These are phyloP conservation scores for Mycena maculata DNA, from an alignment of 768 basidiomycete genomes.

Conservation along the genomic window DNA sequence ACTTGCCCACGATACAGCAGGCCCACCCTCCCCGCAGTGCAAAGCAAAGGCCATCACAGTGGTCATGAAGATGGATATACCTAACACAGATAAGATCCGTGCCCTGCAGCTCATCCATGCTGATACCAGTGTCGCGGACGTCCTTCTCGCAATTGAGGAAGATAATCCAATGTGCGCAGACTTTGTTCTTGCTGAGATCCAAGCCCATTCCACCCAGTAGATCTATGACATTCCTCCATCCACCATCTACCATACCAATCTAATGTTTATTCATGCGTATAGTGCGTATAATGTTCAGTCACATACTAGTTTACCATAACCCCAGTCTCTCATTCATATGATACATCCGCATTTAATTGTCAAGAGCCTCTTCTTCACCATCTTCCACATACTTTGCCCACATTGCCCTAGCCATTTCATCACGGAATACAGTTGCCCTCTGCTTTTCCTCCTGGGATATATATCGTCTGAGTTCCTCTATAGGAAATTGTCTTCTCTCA, in stretches of 20 bases:
- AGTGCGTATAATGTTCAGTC: no score
- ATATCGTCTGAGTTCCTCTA: slow-evolving; percentile 2
- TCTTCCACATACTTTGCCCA: slow-evolving; percentile 1
- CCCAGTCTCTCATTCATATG: not conserved
- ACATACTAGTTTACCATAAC: no score
- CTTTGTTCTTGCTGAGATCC: not conserved
- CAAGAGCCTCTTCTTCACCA: not conserved
- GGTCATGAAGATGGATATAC: no score
- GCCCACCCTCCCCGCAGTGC: no score
- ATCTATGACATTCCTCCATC: not conserved
- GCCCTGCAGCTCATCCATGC: not conserved
- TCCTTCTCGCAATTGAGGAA: not conserved
- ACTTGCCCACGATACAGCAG: not conserved
- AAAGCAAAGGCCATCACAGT: no score
- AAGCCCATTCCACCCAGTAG: not conserved
- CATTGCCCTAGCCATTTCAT: not conserved
- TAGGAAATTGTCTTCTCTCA: slow-evolving; percentile 2
- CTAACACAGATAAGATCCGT: no score
- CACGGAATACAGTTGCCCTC: not conserved
- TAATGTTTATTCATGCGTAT: no score
- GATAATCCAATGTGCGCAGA: not conserved
- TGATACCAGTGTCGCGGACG: slow-evolving; percentile 1
- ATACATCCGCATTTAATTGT: not conserved
- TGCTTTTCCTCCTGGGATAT: not conserved
- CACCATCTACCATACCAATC: not conserved